Conservation (phyloP, 768 basidiomycete genomes). For the Tephrocybe sp. region DNA sequence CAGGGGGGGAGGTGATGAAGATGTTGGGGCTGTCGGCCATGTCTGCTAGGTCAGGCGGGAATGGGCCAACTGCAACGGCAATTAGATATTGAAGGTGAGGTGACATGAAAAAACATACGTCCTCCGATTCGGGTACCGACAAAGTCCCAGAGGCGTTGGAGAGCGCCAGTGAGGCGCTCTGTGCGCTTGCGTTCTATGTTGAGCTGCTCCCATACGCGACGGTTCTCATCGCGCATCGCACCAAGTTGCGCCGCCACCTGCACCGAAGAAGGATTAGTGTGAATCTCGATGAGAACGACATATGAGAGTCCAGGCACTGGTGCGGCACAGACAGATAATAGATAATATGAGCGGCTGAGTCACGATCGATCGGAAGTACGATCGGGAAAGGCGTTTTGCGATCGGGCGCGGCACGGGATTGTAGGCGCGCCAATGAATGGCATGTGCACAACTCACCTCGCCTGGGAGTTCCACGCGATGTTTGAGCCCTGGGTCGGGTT, state of each 20-base stretch:
- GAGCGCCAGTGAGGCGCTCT: constrained; percentile 58
- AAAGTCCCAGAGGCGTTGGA: constrained; percentile 64
- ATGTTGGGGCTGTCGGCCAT: constrained; percentile 64
- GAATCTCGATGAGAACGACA: background rate
- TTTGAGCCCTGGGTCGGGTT: constrained; percentile 71
- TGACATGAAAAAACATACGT: constrained; percentile 36
- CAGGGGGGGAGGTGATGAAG: constrained; percentile 62
- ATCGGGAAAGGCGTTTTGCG: background rate
- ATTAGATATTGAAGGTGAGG: background rate
- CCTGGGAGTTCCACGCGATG: constrained; percentile 81
- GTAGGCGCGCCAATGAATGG: constrained; percentile 2
- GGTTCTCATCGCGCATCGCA: constrained; percentile 73
- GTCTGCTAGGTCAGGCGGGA: constrained; percentile 56
- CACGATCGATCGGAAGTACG: background rate
- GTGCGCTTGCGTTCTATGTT: constrained; percentile 56
- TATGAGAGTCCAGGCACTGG: too few relatives aligned
- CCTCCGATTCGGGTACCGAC: constrained; percentile 55
- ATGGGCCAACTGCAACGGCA: constrained; percentile 37
- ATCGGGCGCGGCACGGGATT: constrained; percentile 1
- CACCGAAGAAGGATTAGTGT: background rate
- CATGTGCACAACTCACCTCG: constrained; percentile 62
- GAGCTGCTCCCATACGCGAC: constrained; percentile 59
- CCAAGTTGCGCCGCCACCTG: constrained; percentile 63
- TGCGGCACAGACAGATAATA: too few relatives aligned
- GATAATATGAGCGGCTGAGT: too few relatives aligned